These are phyloP conservation scores for Neurospora sp. DNA, from an alignment of 495 filamentous ascomycete genomes.

Conservation along the genomic window DNA sequence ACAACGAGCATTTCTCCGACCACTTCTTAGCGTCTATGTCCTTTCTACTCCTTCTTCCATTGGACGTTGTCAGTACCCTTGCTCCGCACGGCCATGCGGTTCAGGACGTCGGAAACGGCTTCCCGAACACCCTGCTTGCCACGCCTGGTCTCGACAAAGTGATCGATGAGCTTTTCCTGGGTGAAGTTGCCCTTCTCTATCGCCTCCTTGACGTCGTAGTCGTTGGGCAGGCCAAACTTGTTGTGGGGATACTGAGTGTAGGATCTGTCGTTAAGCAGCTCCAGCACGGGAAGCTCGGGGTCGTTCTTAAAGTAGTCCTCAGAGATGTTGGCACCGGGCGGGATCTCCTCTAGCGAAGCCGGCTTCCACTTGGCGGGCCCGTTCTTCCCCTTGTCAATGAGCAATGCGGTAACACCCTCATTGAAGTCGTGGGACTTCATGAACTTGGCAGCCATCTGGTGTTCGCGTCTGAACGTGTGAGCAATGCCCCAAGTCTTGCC, in stretches of 20 bases:
- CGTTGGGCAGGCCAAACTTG: constrained; percentile 57
- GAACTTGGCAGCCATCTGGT: constrained; percentile 68
- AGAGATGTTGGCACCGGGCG: constrained; percentile 32
- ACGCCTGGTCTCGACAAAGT: constrained; percentile 33
- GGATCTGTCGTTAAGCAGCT: constrained; percentile 36
- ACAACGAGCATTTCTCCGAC: neutral
- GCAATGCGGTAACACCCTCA: constrained; percentile 67
- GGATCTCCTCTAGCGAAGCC: constrained; percentile 50
- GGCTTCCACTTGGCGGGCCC: constrained; percentile 57
- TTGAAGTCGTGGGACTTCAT: constrained; percentile 83
- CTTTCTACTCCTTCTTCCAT: constrained; percentile 22
- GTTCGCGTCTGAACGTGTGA: constrained; percentile 74
- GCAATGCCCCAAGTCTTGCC: constrained; percentile 65
- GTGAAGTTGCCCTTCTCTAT: constrained; percentile 32
- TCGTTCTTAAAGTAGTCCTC: constrained; percentile 49
- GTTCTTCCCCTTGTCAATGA: constrained; percentile 51
- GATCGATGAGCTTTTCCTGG: constrained; percentile 32
- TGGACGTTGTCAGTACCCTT: constrained; percentile 21
- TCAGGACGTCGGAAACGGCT: constrained; percentile 48
- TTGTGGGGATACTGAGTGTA: constrained; percentile 62
- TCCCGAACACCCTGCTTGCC: constrained; percentile 47
- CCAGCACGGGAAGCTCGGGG: constrained; percentile 30
- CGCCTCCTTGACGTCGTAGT: constrained; percentile 52
- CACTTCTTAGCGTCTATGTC: neutral
- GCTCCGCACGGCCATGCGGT: constrained; percentile 32